Evolutionary conservation across 306 rosid species (phyloP).

Genomic region (Lathyrus oleraceus): DNA sequence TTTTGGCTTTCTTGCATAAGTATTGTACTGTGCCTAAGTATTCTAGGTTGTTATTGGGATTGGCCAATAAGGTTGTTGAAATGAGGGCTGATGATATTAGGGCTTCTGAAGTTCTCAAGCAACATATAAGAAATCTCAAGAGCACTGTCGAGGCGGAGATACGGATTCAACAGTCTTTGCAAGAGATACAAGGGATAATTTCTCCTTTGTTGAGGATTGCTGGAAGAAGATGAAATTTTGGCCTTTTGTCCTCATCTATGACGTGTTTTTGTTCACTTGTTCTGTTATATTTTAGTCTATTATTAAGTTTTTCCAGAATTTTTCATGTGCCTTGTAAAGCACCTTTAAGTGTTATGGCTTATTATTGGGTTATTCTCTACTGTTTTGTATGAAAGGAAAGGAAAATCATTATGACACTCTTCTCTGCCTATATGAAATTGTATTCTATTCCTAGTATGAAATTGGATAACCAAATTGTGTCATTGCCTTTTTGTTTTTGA

Average conservation of each 20-base stretch:
- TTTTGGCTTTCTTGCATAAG: conserved; percentile 66
- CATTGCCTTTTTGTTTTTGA: too few relatives aligned
- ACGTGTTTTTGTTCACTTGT: conserved; percentile 13
- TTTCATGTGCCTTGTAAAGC: too few relatives aligned
- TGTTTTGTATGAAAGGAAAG: too few relatives aligned
- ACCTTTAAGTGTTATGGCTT: too few relatives aligned
- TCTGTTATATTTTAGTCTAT: not conserved
- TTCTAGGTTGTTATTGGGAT: conserved; percentile 63
- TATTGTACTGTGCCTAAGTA: conserved; percentile 58
- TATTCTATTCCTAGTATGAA: too few relatives aligned
- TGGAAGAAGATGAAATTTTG: conserved; percentile 60
- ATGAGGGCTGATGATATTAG: conserved; percentile 62
- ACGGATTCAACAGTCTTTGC: conserved; percentile 64
- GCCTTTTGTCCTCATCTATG: not conserved
- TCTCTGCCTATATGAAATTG: too few relatives aligned
- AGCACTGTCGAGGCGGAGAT: conserved; percentile 73
- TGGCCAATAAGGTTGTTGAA: conserved; percentile 76
- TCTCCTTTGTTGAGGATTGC: conserved; percentile 81
- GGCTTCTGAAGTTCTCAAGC: conserved; percentile 50
- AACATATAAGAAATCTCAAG: conserved; percentile 64
- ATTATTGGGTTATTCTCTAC: too few relatives aligned
- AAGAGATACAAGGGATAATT: conserved; percentile 79
- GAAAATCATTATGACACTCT: too few relatives aligned
- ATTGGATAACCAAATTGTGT: too few relatives aligned
- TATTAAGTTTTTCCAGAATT: too few relatives aligned